Evolutionary conservation across 495 filamentous ascomycete species (phyloP), one percentile per base, ranked within the genome.

Genomic region (Aspergillus haitiensis): DNA sequence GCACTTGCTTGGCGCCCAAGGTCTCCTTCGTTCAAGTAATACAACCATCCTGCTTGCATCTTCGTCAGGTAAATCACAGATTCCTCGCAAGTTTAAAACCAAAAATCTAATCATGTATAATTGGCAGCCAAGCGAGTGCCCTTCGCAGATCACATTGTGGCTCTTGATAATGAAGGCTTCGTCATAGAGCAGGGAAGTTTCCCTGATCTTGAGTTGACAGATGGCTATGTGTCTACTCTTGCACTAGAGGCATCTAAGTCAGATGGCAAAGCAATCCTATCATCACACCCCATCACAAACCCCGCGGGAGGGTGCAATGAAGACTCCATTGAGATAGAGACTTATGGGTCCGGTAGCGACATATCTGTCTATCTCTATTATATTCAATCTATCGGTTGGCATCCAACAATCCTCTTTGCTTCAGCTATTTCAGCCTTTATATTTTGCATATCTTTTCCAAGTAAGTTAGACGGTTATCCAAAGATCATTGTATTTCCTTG

Each of bases 1-100:
- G 6, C 70, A 72, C 18, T 55, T 82, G 2, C 61, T 82, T 21
- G 76, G 78, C 0, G 56, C 61, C 1, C 18, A 63, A 3, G 81
- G 81, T 0, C 36, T 82, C 0, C 62, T 80, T 11, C 59, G 71
- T 18, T 55, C 70, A 54, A 35, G 44, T 11, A 59, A 65, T 2
- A 74, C 70, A 0, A 79, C 81, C 0, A 72, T 81, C 1, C 7
- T 55, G 1, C 45, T 58, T 0, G 55, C 36, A n/a, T 55, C 52
- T 15, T 55, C 52, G 9, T 55, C 53, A 6, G 21, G 21, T 27
- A 27, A 27, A 27, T 27, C 21, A 27, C 21, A 27, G 21, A 27
- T 3, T 27, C 21, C 3, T 27, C 21, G 21, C 21, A 27, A 27
- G 21, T 27, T 27, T 27, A 27, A 6, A 0, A 34, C 42, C 4